Conservation (phyloP, 495 filamentous ascomycete genomes). For the Cetradonia linearis region DNA sequence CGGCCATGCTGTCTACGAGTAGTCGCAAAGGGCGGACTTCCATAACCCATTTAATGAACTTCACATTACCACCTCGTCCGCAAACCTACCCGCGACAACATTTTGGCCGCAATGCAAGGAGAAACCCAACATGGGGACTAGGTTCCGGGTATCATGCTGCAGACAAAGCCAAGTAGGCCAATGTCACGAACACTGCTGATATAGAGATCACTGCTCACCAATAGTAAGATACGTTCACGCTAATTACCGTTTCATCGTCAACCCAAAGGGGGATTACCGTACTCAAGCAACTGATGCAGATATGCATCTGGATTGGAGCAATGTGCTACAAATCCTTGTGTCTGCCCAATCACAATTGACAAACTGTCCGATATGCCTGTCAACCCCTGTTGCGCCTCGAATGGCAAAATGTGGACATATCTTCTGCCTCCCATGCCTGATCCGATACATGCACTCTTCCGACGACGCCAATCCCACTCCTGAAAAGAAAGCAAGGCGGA, state of each 20-base stretch:
- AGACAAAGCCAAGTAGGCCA: constrained; percentile 70
- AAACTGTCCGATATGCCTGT: constrained; percentile 89
- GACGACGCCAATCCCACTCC: constrained; percentile 52
- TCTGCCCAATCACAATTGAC: constrained; percentile 80
- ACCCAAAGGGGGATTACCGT: constrained; percentile 67
- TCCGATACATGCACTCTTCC: constrained; percentile 87
- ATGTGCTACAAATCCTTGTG: constrained; percentile 82
- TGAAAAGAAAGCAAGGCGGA: constrained; percentile 70
- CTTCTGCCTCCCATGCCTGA: constrained; percentile 86
- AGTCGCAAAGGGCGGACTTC: constrained; percentile 88
- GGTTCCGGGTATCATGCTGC: constrained; percentile 85
- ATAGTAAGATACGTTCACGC: constrained; percentile 76
- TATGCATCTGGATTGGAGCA: constrained; percentile 80
- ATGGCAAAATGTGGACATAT: constrained; percentile 99
- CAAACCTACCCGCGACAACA: constrained; percentile 49
- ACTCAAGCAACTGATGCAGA: constrained; percentile 79
- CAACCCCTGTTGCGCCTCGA: constrained; percentile 79
- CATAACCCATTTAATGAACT: constrained; percentile 94
- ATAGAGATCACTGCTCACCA: constrained; percentile 3
- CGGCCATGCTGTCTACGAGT: constrained; percentile 71
- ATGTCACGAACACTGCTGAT: background rate
- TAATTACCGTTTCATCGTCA: constrained; percentile 94
- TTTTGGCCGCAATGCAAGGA: constrained; percentile 42
- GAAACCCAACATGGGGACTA: constrained; percentile 71
- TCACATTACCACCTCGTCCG: constrained; percentile 69